Evolutionary conservation across 1,284 basidiomycete genomes (phyloP).

Genomic region (Paramarasmius palmivorus): DNA sequence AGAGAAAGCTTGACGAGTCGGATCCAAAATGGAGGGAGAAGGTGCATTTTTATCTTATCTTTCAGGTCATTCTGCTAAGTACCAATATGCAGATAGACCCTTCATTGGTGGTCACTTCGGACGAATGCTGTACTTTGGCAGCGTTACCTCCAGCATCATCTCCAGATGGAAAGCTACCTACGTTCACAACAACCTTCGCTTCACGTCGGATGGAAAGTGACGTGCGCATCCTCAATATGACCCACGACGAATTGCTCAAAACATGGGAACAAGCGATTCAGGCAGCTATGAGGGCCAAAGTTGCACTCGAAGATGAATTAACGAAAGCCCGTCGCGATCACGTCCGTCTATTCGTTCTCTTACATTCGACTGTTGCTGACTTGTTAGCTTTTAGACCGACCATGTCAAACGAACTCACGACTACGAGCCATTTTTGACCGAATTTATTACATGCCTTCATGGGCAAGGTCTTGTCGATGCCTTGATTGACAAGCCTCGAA

Average conservation of each 20-base stretch:
- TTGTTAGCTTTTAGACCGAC: conserved; percentile 41
- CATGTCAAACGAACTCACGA: conserved; percentile 58
- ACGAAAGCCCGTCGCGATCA: conserved; percentile 41
- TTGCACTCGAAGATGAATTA: conserved; percentile 53
- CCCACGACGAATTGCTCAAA: conserved; percentile 30
- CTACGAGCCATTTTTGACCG: conserved; percentile 58
- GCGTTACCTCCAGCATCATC: no score
- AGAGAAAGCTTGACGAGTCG: conserved; percentile 40
- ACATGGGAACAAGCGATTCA: conserved; percentile 50
- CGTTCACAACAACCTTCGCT: conserved; percentile 47
- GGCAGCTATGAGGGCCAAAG: conserved; percentile 40
- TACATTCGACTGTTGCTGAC: neutral
- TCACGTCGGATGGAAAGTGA: conserved; percentile 42
- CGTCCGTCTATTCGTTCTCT: conserved; percentile 33
- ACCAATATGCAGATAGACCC: conserved; percentile 13
- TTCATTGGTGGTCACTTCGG: neutral
- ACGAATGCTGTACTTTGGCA: no score
- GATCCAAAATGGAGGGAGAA: conserved; percentile 39
- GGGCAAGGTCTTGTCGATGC: conserved; percentile 47
- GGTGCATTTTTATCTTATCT: conserved; percentile 27
- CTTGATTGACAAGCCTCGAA: conserved; percentile 33
- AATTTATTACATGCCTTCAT: conserved; percentile 45
- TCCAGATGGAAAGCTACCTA: neutral
- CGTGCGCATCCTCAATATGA: conserved; percentile 45
- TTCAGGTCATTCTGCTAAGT: neutral